A percentile compares a stretch with the other conserved stretches of the same genome.
Conservation (phyloP, 2,329 filamentous ascomycete genomes). For the Colletotrichum horii region DNA sequence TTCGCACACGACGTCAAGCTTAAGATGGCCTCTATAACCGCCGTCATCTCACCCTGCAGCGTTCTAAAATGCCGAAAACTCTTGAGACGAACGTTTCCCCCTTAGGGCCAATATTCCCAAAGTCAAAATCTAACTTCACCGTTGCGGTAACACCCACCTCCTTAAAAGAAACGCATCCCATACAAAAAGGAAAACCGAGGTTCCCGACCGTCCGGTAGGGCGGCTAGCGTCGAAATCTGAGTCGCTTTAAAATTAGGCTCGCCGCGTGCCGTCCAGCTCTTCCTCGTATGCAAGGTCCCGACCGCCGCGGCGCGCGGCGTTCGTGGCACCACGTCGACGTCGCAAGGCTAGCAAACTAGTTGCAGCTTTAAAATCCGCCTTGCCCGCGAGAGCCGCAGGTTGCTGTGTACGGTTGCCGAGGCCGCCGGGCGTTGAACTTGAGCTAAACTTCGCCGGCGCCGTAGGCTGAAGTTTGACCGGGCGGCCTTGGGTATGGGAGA, state of each 20-base stretch:
- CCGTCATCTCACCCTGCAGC: not conserved
- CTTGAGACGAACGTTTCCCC: not conserved
- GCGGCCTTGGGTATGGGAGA: not conserved
- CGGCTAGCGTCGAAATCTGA: not conserved
- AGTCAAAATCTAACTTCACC: not conserved
- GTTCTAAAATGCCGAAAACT: not conserved
- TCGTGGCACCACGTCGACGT: not conserved
- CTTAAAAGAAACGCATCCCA: not conserved
- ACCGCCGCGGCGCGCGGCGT: not conserved
- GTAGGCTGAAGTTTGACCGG: not conserved
- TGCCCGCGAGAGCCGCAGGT: not conserved
- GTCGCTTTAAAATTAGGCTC: not conserved
- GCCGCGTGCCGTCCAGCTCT: not conserved
- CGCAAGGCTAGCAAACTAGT: not conserved
- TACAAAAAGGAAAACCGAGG: not conserved
- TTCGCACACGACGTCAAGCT: not conserved
- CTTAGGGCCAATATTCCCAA: not conserved
- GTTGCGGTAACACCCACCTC: not conserved
- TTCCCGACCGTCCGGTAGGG: not conserved
- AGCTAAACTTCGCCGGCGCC: not conserved
- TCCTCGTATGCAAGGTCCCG: constrained; percentile 1
- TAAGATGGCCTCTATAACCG: not conserved
- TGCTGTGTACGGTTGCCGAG: not conserved
- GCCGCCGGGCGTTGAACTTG: not conserved
- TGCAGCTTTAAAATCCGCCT: not conserved